Conservation (phyloP, 345 rosid species). For the Orychophragmus violaceus region DNA sequence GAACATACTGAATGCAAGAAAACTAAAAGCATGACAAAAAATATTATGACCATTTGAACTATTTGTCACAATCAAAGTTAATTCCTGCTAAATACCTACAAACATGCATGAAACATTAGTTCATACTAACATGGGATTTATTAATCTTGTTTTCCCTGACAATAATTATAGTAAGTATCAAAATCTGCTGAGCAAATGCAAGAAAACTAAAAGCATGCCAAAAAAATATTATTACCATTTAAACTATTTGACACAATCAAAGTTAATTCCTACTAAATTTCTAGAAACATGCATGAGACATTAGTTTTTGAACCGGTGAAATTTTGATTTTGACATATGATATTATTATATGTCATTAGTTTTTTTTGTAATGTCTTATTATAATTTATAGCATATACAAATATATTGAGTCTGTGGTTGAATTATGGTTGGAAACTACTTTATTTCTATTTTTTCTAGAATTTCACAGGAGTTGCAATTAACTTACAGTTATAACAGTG, state of each 20-base stretch:
- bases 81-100: background rate
- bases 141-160: background rate
- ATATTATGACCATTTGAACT: background rate
- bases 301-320: background rate
- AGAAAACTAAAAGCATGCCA: background rate
- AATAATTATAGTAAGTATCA: background rate
- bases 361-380: background rate
- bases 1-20: background rate
- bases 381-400: background rate
- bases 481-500: background rate
- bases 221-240: background rate
- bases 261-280: background rate
- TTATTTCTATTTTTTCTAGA: background rate
- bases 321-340: background rate
- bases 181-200: background rate
- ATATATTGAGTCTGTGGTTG: background rate
- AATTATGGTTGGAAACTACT: background rate
- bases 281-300: constrained; percentile 9
- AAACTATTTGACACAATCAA: constrained; percentile 1
- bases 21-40: background rate
- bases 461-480: background rate
- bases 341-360: background rate
- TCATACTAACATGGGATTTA: constrained; percentile 1
- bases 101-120: constrained; percentile 4
- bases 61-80: background rate